A percentile compares a stretch with the other conserved stretches of the same genome.
These are phyloP conservation scores for Inonotus hispidus DNA, from an alignment of 1,284 basidiomycete genomes.

Conservation along the genomic window DNA sequence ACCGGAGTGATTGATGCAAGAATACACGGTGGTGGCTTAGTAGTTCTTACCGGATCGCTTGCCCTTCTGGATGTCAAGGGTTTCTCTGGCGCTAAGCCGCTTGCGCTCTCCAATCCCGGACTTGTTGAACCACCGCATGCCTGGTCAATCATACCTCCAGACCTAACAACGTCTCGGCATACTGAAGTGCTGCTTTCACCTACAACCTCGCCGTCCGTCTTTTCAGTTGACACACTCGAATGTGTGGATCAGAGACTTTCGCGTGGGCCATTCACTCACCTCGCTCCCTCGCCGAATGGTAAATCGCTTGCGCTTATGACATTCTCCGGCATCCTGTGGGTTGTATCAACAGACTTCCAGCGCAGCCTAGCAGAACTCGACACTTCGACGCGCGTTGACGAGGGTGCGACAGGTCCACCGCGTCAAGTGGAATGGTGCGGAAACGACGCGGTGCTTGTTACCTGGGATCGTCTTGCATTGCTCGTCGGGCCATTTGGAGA, in stretches of 20 bases:
- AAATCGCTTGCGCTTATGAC: slow-evolving; percentile 87
- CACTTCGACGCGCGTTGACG: slow-evolving; percentile 37
- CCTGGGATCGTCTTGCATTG: slow-evolving; percentile 76
- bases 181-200: slow-evolving; percentile 82
- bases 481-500: slow-evolving; percentile 93
- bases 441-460: slow-evolving; percentile 88
- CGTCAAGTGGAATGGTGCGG: slow-evolving; percentile 91
- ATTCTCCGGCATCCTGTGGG: slow-evolving; percentile 72
- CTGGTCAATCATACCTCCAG: slow-evolving; percentile 85
- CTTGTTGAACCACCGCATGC: slow-evolving; percentile 72
- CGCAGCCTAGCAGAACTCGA: slow-evolving; percentile 86
- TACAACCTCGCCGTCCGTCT: slow-evolving; percentile 47
- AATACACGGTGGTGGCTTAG: slow-evolving; percentile 82
- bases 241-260: slow-evolving; percentile 84
- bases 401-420: slow-evolving; percentile 48
- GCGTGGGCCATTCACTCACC: slow-evolving; percentile 82
- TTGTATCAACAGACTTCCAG: slow-evolving; percentile 90
- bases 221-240: slow-evolving; percentile 83
- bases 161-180: slow-evolving; percentile 80
- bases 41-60: slow-evolving; percentile 77
- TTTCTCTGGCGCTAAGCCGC: slow-evolving; percentile 71
- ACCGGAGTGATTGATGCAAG: slow-evolving; percentile 81
- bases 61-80: slow-evolving; percentile 80
- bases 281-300: slow-evolving; percentile 89
- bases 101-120: slow-evolving; percentile 69